Evolutionary conservation across 495 filamentous ascomycete genomes (phyloP), one percentile per base, ranked within the genome.

Genomic region (Hypoxylon cercidicola): DNA sequence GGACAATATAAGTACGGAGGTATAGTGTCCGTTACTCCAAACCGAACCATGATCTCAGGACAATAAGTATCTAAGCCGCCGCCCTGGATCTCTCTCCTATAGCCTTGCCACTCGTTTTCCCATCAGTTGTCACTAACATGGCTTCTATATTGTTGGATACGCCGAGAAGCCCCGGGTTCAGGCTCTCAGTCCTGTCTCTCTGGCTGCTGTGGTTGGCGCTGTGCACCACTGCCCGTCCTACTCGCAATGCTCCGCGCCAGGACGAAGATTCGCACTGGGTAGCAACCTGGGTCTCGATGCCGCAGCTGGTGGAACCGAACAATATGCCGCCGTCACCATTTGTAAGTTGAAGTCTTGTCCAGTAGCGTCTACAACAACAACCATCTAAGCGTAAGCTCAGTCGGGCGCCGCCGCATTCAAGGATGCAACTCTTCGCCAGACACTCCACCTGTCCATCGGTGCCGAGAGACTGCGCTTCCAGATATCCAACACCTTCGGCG

Each of bases 401-500:
- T 64, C 68, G 2, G 65, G 62, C 15, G 67, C 66, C 3, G 62
- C 62, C 28, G 65, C 68, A 6, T 70, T 79, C 60, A 70, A 73
- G 28, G 86, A 89, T 55, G 81, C 85, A 15, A 90, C 89, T 1
- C 77, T 91, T 51, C 86, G 89, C 9, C 88, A 91, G 70, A 92
- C 88, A 0, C 66, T 90, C 2, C 83, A 87, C 47, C 68, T 88
- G 28, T 84, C 85, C 2, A 76, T 89, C 18, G 81, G 78, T 3
- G 77, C 81, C 6, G 69, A 81, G 19, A 79, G 81, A 18, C 77
- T 90, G 51, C 85, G 89, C 15, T 70, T 92, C 25, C 84, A 85
- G 46, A 78, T 91, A 41, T 88, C 85, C 52, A 92, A 92, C 74
- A 83, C 84, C 2, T 91, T 91, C 52, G 89, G 89, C 9, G 69